Conservation (phyloP, 306 rosid genomes). For the Dalbergia cultrata region DNA sequence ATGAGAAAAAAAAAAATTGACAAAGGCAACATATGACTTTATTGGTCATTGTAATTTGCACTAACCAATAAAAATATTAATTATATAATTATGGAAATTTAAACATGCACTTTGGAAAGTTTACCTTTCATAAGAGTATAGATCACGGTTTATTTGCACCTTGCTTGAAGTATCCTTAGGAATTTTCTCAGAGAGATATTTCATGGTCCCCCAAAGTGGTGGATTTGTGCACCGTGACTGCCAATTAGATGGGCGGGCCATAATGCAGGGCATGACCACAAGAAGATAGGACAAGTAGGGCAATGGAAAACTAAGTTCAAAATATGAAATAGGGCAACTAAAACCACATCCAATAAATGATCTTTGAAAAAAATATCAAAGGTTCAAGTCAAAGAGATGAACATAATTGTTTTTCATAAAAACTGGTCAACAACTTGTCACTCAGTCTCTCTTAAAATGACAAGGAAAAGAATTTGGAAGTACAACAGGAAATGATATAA, state of each 20-base stretch:
- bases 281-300: not conserved
- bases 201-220: slow-evolving; percentile 95
- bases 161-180: slow-evolving; percentile 98
- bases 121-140: slow-evolving; percentile 86
- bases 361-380: not conserved
- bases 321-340: not conserved
- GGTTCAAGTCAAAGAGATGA: not conserved
- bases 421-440: not conserved
- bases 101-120: not conserved
- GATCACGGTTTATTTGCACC: slow-evolving; percentile 95
- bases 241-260: slow-evolving; percentile 39
- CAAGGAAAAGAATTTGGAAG: slow-evolving; percentile 28
- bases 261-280: not conserved
- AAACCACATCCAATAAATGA: not conserved
- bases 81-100: not conserved
- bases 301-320: not conserved
- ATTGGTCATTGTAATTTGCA: slow-evolving; percentile 19
- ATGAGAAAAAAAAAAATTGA: slow-evolving; percentile 5
- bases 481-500: slow-evolving; percentile 6
- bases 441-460: slow-evolving; percentile 11
- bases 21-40: slow-evolving; percentile 25
- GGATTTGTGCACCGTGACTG: slow-evolving; percentile 75
- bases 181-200: slow-evolving; percentile 90
- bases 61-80: slow-evolving; percentile 31
- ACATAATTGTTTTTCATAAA: not conserved